Percentiles rank a stretch among this genome's conserved stretches.
These are phyloP conservation scores for Calonectria crousiana DNA, from an alignment of 2,329 filamentous ascomycete genomes.

Conservation along the genomic window DNA sequence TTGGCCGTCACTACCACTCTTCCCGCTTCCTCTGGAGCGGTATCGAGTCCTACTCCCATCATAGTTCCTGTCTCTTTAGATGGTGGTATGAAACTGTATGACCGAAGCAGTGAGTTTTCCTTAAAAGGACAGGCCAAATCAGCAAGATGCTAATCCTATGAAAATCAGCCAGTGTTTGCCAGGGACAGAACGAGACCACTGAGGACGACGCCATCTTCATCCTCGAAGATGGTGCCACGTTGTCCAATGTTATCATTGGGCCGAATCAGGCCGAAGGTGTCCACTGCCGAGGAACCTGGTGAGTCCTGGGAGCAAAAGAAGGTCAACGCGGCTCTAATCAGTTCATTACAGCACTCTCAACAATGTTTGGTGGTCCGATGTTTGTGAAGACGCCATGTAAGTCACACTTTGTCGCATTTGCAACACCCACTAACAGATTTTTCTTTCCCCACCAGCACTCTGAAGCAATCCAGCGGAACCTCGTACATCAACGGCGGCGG, in stretches of 20 bases:
- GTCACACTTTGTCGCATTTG: background rate
- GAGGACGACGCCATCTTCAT: constrained; percentile 61
- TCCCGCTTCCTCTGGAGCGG: constrained; percentile 16
- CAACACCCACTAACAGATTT: background rate
- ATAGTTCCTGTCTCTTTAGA: constrained; percentile 6
- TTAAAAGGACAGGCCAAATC: background rate
- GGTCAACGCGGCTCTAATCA: background rate
- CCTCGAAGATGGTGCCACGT: constrained; percentile 61
- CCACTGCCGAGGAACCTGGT: constrained; percentile 62
- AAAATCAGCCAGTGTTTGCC: constrained; percentile 37
- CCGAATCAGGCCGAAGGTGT: constrained; percentile 62
- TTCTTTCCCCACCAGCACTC: constrained; percentile 34
- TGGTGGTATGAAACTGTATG: constrained; percentile 21
- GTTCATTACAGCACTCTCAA: constrained; percentile 41
- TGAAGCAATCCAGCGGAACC: constrained; percentile 54
- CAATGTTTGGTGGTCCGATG: constrained; percentile 55
- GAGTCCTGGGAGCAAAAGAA: background rate
- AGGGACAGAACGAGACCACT: constrained; percentile 44
- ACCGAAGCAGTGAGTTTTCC: constrained; percentile 15
- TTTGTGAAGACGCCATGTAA: constrained; percentile 51
- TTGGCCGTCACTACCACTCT: constrained; percentile 16
- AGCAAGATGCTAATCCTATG: constrained; percentile 11
- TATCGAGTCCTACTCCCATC: constrained; percentile 8
- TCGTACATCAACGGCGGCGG: constrained; percentile 57
- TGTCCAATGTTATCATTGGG: constrained; percentile 67